Percentiles rank a stretch among this genome's conserved stretches.
Conservation (phyloP, 1,284 basidiomycete species). For the Puccinia polysora region DNA sequence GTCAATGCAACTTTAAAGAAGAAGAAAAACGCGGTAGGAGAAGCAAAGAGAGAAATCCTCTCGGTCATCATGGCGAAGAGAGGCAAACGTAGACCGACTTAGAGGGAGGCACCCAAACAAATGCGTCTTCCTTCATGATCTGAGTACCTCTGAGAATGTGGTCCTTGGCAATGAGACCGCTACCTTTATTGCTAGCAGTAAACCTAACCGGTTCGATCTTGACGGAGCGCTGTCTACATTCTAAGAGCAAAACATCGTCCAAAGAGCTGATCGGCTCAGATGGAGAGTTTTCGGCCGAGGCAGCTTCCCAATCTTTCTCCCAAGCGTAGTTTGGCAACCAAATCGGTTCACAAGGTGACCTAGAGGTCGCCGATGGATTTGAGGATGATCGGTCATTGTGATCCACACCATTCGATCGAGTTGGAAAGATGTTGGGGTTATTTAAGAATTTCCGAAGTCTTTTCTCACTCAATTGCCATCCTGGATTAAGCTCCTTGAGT, state of each 20-base stretch:
- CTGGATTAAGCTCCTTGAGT: conserved; percentile 35
- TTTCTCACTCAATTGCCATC: conserved; percentile 41
- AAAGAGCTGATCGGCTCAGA: conserved; percentile 38
- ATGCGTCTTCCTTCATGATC: conserved; percentile 42
- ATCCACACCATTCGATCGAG: background rate
- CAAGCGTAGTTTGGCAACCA: conserved; percentile 40
- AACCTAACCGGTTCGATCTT: conserved; percentile 43
- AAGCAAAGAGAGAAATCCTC: background rate
- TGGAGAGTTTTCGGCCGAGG: conserved; percentile 18
- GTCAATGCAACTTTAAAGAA: background rate
- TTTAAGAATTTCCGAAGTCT: conserved; percentile 38
- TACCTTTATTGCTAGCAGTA: conserved; percentile 38
- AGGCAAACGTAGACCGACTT: too few species aligned
- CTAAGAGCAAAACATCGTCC: conserved; percentile 33
- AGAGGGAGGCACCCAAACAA: conserved; percentile 38
- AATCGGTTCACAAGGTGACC: conserved; percentile 32
- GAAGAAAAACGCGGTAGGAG: conserved; percentile 10
- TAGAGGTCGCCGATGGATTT: background rate
- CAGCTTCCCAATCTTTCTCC: conserved; percentile 44
- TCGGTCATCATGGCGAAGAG: too few species aligned
- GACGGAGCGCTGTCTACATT: conserved; percentile 33
- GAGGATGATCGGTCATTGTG: background rate
- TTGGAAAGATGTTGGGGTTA: conserved; percentile 30
- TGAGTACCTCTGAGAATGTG: conserved; percentile 26
- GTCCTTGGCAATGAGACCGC: conserved; percentile 40